These are phyloP conservation scores for Scedosporium aurantiacum DNA, from an alignment of 2,329 filamentous ascomycete species.

Conservation along the genomic window DNA sequence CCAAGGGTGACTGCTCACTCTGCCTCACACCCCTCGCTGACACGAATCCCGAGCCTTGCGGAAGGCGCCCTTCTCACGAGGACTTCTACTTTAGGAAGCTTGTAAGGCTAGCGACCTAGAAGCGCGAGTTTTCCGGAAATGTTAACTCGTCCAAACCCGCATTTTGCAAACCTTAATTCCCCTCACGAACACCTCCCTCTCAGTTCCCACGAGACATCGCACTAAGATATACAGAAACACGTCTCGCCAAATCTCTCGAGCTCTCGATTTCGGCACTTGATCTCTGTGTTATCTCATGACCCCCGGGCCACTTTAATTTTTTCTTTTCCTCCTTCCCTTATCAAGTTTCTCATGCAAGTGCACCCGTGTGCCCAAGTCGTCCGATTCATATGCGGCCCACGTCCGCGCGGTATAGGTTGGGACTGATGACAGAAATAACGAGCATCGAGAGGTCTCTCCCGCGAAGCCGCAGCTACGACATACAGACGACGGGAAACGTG, in stretches of 20 bases:
- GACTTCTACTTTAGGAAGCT: too few species aligned
- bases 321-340: background rate
- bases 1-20: too few species aligned
- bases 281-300: background rate
- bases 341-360: background rate
- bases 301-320: background rate
- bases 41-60: too few species aligned
- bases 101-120: too few species aligned
- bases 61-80: too few species aligned
- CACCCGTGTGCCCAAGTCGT: background rate
- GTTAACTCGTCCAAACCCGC: too few species aligned
- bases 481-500: background rate
- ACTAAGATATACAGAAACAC: background rate
- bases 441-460: background rate
- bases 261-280: background rate
- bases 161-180: background rate
- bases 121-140: too few species aligned
- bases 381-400: background rate
- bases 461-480: background rate
- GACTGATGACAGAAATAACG: background rate
- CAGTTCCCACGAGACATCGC: background rate
- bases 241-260: background rate
- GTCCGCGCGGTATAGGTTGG: background rate
- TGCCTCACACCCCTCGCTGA: too few species aligned
- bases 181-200: background rate